Evolutionary conservation across 768 basidiomycete genomes (phyloP), one percentile per base, ranked within the genome.

Genomic region (Serendipita vermifera): DNA sequence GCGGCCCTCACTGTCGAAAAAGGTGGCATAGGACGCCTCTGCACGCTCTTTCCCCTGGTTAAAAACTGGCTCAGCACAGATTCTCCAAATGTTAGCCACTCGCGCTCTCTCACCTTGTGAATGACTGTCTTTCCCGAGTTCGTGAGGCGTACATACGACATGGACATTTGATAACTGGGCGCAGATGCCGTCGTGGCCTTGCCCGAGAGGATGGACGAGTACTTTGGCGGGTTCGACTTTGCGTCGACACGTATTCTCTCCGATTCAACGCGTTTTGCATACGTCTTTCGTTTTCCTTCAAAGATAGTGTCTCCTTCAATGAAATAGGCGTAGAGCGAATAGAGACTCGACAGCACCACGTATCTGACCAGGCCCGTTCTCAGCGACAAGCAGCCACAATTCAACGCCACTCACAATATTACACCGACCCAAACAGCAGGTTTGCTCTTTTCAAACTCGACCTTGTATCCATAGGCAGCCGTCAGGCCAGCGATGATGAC

Each of bases 401-500:
- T 31, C 2, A 32, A 15, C 32, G 61, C 38, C 7, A 78, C 87
- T 65, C 69, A 87, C 89, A 81, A 58, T 56, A 83, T 78, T 62
- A 96, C 77, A 2, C 90, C 91, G 6, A 76, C 74, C 75, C 82
- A 83, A 17, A 94, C 79, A 31, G 79, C 79, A 9, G 79, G 77
- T 70, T 96, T 94, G 59, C 85, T 81, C 67, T 83, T 77, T 68
- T 94, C 87, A 67, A 94, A 98, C n/a, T 87, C 85, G 40, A 83
- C 72, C 64, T 85, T 83, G 69, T 83, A 90, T 32, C 89, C 87
- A 64, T 94, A 94, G 38, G 88, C 73, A 32, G 83, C 85, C 27
- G 88, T 89, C 11, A 78, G 84, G 39, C 77, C 77, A 20, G 92
- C 89, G 14, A 93, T 75, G 58, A 91, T 76, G 43, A 91, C 85